Base-by-base conservation (phyloP, 345 rosid species). In the Erucastrum elatum region DNA sequence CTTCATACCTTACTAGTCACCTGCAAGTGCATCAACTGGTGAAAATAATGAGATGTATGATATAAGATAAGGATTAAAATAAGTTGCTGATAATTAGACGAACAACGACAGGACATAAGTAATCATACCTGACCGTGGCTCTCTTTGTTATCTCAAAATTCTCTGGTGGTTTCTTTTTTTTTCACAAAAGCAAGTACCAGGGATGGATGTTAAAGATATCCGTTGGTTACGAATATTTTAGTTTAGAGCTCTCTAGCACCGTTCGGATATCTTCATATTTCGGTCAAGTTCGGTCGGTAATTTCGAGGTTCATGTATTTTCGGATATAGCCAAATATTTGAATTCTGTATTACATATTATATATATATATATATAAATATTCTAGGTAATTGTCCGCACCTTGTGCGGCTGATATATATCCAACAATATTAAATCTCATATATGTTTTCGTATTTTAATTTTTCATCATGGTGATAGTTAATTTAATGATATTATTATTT, bases 1-100 rank as follows among this genome's bases (percentile, higher is more conserved):
- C 49, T 74, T 41, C 11, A 51, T 17, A 53, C 59, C 64, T 60
- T 76, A 49, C 69, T 15, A 76, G 73, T 77, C 75, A 77, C 72
- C 79, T 63, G 66, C 74, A 64, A 73, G 76, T 62, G 66, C 80
- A 83, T 78, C 80, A 78, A 76, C 77, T 46, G 25, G 56, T 74
- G 81, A 69, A 35, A 35, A 17, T 49, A 65, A 21, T 70, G 59
- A 84, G 34, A 41, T 55, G 80, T 75, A 81, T 49, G 39, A 21
- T 39, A 70, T 60, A 69, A 68, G 72, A 72, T 72, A 51, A 66
- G 75, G 68, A 61, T 71, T 34, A 17, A 59, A 64, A 66, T 64
- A 77, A 64, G 16, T 65, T 68, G 72, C 21, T 9, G 62, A 75
- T 75, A 70, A 21, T 25, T 30, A 64, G 75, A 75, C 64, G 49